Evolutionary conservation across 495 filamentous ascomycete species (phyloP).

Genomic region (Trichoderma orchidacearum): DNA sequence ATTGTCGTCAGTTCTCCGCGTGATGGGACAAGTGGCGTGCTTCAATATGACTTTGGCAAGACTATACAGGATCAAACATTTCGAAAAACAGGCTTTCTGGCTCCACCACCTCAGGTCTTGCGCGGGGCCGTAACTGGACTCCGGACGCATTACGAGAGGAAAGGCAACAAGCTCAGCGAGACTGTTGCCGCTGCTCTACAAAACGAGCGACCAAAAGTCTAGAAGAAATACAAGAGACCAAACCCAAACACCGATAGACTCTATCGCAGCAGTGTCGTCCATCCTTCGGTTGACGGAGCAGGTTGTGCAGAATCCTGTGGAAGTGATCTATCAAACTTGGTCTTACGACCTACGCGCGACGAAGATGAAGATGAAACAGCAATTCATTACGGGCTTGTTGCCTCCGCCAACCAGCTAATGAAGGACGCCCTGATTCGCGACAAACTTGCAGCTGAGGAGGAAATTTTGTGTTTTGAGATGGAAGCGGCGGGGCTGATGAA

Average conservation of each 20-base stretch:
- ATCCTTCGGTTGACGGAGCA: background rate
- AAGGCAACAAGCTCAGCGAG: slow-evolving; percentile 11
- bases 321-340: background rate
- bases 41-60: slow-evolving; percentile 20
- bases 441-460: background rate
- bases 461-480: background rate
- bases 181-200: slow-evolving; percentile 10
- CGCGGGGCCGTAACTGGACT: slow-evolving; percentile 9
- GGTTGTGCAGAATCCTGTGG: background rate
- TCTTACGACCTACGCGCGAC: background rate
- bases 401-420: background rate
- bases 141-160: slow-evolving; percentile 5
- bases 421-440: background rate
- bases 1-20: slow-evolving; percentile 11
- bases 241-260: background rate
- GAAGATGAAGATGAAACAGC: background rate
- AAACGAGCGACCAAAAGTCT: slow-evolving; percentile 8
- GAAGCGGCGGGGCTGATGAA: background rate
- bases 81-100: slow-evolving; percentile 13
- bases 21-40: slow-evolving; percentile 9
- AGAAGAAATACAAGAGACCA: slow-evolving; percentile 14
- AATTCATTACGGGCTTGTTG: background rate
- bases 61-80: slow-evolving; percentile 13
- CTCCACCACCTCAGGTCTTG: slow-evolving; percentile 17
- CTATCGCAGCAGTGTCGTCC: background rate